phyloP scores from a whole-genome alignment of 176 grass and related monocot species.

The Hordeum vulgare region MorexV3_pseudomolecules_assembly NC_058524.1:585424752-585425251 shows the following conservation, averaged over 20 bases:
- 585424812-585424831: background rate
- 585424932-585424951: conserved; percentile 9
- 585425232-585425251: no score
- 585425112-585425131: no score
- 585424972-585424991: background rate
- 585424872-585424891: conserved; percentile 6
- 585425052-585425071: conserved; percentile 69
- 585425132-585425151: no score
- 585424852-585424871: background rate
- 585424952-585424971: background rate
- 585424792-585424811: conserved; percentile 70
- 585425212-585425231: no score
- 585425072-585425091: no score
- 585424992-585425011: conserved; percentile 73
- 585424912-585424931: conserved; percentile 9
- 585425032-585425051: conserved; percentile 88
- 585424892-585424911: background rate
- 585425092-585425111: no score
- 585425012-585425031: conserved; percentile 73
- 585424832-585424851: background rate
- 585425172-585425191: no score
- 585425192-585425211: no score
- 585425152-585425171: no score
- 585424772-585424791: conserved; percentile 84
- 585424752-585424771: conserved; percentile 87